Evolutionary conservation across 805 yeast species (phyloP).

Genomic region (Yarrowia yakushimensis): DNA sequence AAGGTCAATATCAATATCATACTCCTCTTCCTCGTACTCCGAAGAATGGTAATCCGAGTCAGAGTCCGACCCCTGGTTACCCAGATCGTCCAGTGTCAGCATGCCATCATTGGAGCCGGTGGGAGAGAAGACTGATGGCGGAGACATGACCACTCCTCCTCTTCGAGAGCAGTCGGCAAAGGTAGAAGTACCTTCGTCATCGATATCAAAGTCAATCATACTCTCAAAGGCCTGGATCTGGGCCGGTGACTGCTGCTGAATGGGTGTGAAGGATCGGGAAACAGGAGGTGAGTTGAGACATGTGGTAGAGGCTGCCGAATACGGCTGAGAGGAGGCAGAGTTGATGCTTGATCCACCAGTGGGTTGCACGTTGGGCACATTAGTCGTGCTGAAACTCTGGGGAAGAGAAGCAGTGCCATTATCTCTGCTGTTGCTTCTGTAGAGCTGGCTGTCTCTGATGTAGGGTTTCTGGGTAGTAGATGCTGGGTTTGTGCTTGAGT

Average conservation of each 20-base stretch:
- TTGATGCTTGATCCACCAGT: neutral
- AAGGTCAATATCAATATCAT: slow-evolving; percentile 26
- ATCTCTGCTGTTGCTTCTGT: slow-evolving; percentile 6
- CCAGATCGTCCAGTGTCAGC: slow-evolving; percentile 5
- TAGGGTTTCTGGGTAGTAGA: neutral
- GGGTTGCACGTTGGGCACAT: neutral
- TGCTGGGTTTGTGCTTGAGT: neutral
- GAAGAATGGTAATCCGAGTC: slow-evolving; percentile 32
- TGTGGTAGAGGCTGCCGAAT: slow-evolving; percentile 4
- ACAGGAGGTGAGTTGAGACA: slow-evolving; percentile 16
- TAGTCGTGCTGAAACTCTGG: slow-evolving; percentile 14
- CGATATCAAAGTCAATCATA: slow-evolving; percentile 22
- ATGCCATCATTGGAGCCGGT: neutral
- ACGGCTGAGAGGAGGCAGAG: neutral
- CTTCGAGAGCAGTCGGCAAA: slow-evolving; percentile 18
- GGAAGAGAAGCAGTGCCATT: neutral
- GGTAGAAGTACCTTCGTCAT: slow-evolving; percentile 19
- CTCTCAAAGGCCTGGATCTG: slow-evolving; percentile 14
- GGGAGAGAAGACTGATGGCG: slow-evolving; percentile 6
- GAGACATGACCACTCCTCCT: slow-evolving; percentile 23
- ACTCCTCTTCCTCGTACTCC: slow-evolving; percentile 24
- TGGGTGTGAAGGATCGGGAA: slow-evolving; percentile 6
- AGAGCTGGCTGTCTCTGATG: neutral
- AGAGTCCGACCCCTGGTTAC: slow-evolving; percentile 14
- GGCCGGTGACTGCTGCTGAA: slow-evolving; percentile 10